These are phyloP conservation scores for Avena insularis DNA, from an alignment of 176 grass and related monocot species.

Conservation along the genomic window DNA sequence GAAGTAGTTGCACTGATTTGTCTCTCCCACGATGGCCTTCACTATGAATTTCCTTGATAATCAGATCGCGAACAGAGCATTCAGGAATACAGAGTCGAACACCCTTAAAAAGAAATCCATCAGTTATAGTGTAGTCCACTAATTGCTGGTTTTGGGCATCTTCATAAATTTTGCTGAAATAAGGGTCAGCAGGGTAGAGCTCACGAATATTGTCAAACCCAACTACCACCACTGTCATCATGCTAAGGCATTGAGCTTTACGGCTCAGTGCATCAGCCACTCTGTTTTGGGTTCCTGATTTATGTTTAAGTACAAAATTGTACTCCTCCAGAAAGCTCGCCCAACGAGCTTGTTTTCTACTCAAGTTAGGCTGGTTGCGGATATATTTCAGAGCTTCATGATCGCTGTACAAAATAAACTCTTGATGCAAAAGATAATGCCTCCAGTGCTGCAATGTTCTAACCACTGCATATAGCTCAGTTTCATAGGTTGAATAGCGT, in stretches of 20 bases:
- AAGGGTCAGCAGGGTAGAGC: background rate
- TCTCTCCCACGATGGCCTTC: background rate
- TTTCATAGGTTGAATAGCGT: constrained; percentile 12
- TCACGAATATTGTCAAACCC: constrained; percentile 25
- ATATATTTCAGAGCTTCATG: constrained; percentile 3
- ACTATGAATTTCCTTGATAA: constrained; percentile 39
- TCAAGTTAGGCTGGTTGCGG: too few relatives aligned
- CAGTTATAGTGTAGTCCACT: background rate
- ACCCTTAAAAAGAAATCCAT: constrained; percentile 27
- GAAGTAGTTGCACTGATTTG: background rate
- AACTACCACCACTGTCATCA: background rate
- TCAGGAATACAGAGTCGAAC: background rate
- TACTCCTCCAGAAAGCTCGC: background rate
- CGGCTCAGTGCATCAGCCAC: constrained; percentile 35
- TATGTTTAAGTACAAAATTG: constrained; percentile 21
- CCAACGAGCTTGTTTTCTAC: background rate
- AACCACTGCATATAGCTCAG: constrained; percentile 7
- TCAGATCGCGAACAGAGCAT: background rate
- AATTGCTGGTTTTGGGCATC: background rate
- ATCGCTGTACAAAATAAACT: background rate
- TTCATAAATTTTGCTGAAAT: background rate
- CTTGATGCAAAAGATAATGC: constrained; percentile 1
- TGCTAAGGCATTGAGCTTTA: background rate
- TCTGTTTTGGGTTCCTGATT: constrained; percentile 21
- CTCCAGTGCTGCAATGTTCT: background rate